Conservation (phyloP, 192 early-diverging fungal genomes). For the Entophlyctis helioformis region DNA sequence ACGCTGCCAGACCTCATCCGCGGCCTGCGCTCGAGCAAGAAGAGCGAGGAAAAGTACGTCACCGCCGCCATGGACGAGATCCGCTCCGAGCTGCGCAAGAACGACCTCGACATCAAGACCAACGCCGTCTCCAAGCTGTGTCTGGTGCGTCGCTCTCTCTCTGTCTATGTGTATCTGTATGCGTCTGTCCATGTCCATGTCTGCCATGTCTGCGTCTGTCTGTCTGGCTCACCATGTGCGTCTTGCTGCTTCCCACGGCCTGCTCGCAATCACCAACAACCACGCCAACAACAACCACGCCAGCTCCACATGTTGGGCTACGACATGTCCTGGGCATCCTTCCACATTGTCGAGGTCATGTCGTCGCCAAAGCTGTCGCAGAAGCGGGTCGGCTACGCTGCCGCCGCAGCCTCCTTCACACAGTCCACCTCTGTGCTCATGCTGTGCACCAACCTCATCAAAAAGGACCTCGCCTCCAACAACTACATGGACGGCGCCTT, state of each 20-base stretch:
- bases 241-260: not conserved
- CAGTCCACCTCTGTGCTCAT: slow-evolving; percentile 93
- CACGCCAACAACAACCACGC: not conserved
- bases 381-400: slow-evolving; percentile 87
- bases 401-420: slow-evolving; percentile 78
- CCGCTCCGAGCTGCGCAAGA: slow-evolving; percentile 69
- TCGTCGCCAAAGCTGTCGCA: slow-evolving; percentile 70
- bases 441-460: slow-evolving; percentile 91
- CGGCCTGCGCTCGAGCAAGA: slow-evolving; percentile 63
- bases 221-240: too few relatives aligned
- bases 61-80: slow-evolving; percentile 78
- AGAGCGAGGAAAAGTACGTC: slow-evolving; percentile 71
- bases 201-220: too few relatives aligned
- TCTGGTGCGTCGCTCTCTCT: slow-evolving; percentile 35
- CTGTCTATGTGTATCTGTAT: too few relatives aligned
- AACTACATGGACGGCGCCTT: slow-evolving; percentile 72
- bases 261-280: too few relatives aligned
- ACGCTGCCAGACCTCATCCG: slow-evolving; percentile 71
- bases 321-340: slow-evolving; percentile 93
- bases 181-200: too few relatives aligned
- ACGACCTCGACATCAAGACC: slow-evolving; percentile 78
- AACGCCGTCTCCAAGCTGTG: slow-evolving; percentile 78
- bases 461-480: slow-evolving; percentile 88
- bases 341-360: slow-evolving; percentile 96
- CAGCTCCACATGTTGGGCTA: slow-evolving; percentile 96